These are phyloP conservation scores for Lecanicillium sp. DNA, from an alignment of 2,329 filamentous ascomycete genomes.

Conservation along the genomic window DNA sequence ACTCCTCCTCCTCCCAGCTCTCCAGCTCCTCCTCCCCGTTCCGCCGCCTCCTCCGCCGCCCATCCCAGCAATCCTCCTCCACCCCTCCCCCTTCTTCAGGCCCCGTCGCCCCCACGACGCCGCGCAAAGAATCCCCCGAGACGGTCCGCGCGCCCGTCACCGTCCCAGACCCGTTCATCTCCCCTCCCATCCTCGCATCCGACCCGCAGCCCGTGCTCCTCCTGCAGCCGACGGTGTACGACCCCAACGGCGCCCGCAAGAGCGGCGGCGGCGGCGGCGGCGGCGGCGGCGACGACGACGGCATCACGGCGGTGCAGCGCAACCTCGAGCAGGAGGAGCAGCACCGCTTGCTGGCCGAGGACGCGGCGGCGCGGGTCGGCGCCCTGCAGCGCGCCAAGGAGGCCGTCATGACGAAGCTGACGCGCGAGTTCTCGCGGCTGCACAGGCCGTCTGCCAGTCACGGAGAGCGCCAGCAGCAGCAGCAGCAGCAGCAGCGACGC, in stretches of 20 bases:
- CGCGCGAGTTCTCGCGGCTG: conserved; percentile 41
- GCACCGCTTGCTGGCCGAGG: conserved; percentile 51
- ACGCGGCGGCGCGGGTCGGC: conserved; percentile 47
- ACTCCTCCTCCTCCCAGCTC: conserved; percentile 16
- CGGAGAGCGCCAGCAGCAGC: too few species aligned
- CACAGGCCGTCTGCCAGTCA: too few species aligned
- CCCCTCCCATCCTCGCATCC: conserved; percentile 44
- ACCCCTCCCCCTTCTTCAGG: conserved; percentile 20
- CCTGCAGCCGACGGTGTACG: conserved; percentile 52
- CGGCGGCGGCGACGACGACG: conserved; percentile 28
- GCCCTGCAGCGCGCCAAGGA: conserved; percentile 55
- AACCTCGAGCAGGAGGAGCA: conserved; percentile 51
- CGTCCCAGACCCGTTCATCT: conserved; percentile 34
- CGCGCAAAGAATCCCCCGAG: conserved; percentile 21
- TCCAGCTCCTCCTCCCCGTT: conserved; percentile 12
- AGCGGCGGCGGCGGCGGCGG: conserved; percentile 31
- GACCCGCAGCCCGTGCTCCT: conserved; percentile 46
- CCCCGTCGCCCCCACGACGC: conserved; percentile 22
- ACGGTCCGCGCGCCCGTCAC: conserved; percentile 23
- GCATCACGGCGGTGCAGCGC: conserved; percentile 53
- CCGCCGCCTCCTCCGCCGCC: conserved; percentile 12
- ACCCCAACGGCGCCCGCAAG: conserved; percentile 30
- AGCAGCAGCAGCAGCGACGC: neutral
- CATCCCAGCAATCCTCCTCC: neutral
- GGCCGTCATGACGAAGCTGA: conserved; percentile 53